phyloP scores from a whole-genome alignment of 768 basidiomycete species.

The Sistotremastrum suecicum region DNA sequence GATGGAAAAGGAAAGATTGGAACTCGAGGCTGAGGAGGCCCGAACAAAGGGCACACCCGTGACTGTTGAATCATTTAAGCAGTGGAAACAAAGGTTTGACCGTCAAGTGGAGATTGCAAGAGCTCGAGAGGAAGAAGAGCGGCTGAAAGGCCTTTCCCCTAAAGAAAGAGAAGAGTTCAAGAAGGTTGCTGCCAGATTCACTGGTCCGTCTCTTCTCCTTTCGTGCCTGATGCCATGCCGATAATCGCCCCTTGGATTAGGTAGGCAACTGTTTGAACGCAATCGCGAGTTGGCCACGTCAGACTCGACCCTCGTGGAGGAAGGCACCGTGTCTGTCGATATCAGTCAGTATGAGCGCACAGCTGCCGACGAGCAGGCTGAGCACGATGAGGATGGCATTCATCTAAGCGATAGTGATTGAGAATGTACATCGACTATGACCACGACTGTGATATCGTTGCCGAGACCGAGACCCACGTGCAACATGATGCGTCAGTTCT shows the following conservation, averaged over 20 bases:
- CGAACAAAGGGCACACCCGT: slow-evolving; percentile 88
- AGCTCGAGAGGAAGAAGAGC: slow-evolving; percentile 65
- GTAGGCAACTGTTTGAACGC: slow-evolving; percentile 85
- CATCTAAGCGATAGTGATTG: slow-evolving; percentile 84
- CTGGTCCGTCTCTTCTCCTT: slow-evolving; percentile 35
- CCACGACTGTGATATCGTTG: too few relatives aligned
- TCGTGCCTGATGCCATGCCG: neutral
- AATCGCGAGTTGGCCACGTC: slow-evolving; percentile 54
- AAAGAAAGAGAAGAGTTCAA: slow-evolving; percentile 84
- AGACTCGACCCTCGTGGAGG: slow-evolving; percentile 73
- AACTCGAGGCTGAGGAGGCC: slow-evolving; percentile 77
- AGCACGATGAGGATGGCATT: slow-evolving; percentile 49
- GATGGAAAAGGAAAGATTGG: slow-evolving; percentile 56
- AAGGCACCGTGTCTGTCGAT: slow-evolving; percentile 78
- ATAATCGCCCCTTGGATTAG: slow-evolving; percentile 24
- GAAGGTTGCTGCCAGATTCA: slow-evolving; percentile 41
- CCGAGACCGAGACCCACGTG: too few relatives aligned
- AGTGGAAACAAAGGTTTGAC: slow-evolving; percentile 73
- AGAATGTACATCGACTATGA: slow-evolving; percentile 5
- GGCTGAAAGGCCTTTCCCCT: slow-evolving; percentile 47
- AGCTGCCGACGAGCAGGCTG: slow-evolving; percentile 40
- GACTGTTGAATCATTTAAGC: slow-evolving; percentile 63
- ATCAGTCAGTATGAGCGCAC: slow-evolving; percentile 76
- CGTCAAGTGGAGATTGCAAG: slow-evolving; percentile 45
- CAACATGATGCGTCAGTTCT: too few relatives aligned